Evolutionary conservation across 2,329 filamentous ascomycete species (phyloP), one percentile per base, ranked within the genome.

Genomic region (Scolecobasidium constrictum): DNA sequence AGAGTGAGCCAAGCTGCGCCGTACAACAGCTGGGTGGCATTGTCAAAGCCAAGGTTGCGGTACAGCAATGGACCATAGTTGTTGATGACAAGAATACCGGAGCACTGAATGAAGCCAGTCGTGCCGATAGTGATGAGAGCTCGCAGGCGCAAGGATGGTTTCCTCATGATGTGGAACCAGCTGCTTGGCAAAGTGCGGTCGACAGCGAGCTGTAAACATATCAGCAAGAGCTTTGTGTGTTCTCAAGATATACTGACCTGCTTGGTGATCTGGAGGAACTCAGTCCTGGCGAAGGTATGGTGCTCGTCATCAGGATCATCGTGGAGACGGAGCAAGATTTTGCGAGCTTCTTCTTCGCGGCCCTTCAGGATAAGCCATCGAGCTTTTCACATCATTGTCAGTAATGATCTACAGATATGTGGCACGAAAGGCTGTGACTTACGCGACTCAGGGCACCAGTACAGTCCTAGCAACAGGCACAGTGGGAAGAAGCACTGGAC

Each of bases 341-440:
- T 43, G 18, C 23, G 49, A 0, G 75, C 74, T 34, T 75, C 67
- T 0, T 57, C 58, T 15, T 62, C 57, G 5, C 63, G 56, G 2
- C 72, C 70, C n/a, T 66, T 60, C 3, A 66, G 50, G 3, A 68
- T 63, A n/a, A 78, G 56, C 76, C 76, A 80, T 13, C 75, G 64
- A 1, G 75, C 76, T 2, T 71, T 75, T 15, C 26, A 70, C 66
- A 0, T 72, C 69, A 0, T 78, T 55, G 17, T 65, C 45, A 21
- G 33, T 42, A 5, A 48, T 41, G 17, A 51, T n/a, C n/a, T n/a
- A n/a, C n/a, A n/a, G n/a, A n/a, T n/a, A n/a, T n/a, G n/a, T n/a
- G 48, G 49, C 6, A 51, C 35, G n/a, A n/a, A n/a, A n/a, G n/a
- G n/a, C n/a, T n/a, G n/a, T 12, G 53, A 36, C 5, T 48, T 48